These are phyloP conservation scores for Fagopyrum tataricum DNA, from an alignment of 148 eudicot species.

Conservation along the genomic window DNA sequence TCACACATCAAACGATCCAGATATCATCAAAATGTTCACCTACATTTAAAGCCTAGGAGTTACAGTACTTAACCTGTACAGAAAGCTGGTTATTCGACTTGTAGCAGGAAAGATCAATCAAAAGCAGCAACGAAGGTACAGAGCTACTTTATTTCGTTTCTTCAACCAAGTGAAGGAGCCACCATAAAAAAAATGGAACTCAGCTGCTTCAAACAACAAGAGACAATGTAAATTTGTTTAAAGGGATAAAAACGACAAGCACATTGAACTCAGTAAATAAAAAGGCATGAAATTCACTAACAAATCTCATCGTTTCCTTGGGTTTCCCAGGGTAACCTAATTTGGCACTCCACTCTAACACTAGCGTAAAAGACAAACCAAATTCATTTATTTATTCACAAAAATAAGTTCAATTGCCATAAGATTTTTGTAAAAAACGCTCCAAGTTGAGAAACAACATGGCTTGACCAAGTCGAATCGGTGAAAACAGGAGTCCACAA, in stretches of 20 bases:
- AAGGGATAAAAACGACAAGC: slow-evolving; percentile 26
- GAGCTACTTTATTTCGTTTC: background rate
- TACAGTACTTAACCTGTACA: background rate
- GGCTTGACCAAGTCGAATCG: slow-evolving; percentile 3
- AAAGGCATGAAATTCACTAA: background rate
- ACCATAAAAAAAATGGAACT: slow-evolving; percentile 19
- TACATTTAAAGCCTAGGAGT: background rate
- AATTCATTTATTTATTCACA: slow-evolving; percentile 22
- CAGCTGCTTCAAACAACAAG: slow-evolving; percentile 9
- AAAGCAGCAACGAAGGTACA: background rate
- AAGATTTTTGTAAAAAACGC: background rate
- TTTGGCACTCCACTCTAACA: slow-evolving; percentile 17
- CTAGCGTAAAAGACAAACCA: slow-evolving; percentile 13
- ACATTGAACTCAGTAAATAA: slow-evolving; percentile 11
- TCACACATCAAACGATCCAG: background rate
- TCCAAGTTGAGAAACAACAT: background rate
- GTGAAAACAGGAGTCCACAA: background rate
- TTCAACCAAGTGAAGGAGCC: slow-evolving; percentile 8
- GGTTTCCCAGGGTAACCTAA: slow-evolving; percentile 13
- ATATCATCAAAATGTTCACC: background rate
- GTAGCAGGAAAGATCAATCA: background rate
- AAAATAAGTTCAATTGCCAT: slow-evolving; percentile 15
- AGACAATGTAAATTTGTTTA: slow-evolving; percentile 6
- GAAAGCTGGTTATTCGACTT: background rate
- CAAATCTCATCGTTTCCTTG: slow-evolving; percentile 21